phyloP scores from a whole-genome alignment of 305 asterid genomes.

The Lippia alba region DNA sequence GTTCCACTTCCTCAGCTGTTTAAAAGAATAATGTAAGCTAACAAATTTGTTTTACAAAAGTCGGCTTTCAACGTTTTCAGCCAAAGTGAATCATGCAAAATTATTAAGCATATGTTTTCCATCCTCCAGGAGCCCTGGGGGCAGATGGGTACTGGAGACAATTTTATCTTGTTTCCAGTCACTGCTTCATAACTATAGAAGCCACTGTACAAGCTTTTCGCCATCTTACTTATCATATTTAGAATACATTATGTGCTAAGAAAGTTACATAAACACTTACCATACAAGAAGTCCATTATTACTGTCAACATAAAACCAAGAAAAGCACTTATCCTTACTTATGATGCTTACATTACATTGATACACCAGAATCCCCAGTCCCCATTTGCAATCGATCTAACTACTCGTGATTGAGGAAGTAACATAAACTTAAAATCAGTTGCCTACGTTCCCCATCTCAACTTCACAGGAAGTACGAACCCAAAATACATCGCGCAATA shows the following conservation, averaged over 20 bases:
- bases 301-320: not conserved
- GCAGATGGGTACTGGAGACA: not conserved
- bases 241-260: not conserved
- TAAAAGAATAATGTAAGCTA: slow-evolving; percentile 24
- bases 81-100: slow-evolving; percentile 16
- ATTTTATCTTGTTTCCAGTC: not conserved
- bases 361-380: not conserved
- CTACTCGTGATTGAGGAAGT: not conserved
- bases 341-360: not conserved
- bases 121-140: not conserved
- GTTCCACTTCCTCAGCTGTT: slow-evolving; percentile 95
- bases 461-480: not conserved
- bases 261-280: not conserved
- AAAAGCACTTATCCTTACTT: not conserved
- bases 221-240: not conserved
- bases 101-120: not conserved
- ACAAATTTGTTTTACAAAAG: slow-evolving; percentile 14
- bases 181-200: not conserved
- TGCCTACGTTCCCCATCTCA: not conserved
- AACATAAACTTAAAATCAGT: not conserved
- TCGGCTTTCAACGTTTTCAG: slow-evolving; percentile 30
- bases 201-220: not conserved
- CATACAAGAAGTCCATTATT: not conserved
- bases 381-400: not conserved
- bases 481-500: not conserved